Evolutionary conservation across 441 rosid species (phyloP), one percentile per base, ranked within the genome.

Genomic region (Populus trichocarpa): DNA sequence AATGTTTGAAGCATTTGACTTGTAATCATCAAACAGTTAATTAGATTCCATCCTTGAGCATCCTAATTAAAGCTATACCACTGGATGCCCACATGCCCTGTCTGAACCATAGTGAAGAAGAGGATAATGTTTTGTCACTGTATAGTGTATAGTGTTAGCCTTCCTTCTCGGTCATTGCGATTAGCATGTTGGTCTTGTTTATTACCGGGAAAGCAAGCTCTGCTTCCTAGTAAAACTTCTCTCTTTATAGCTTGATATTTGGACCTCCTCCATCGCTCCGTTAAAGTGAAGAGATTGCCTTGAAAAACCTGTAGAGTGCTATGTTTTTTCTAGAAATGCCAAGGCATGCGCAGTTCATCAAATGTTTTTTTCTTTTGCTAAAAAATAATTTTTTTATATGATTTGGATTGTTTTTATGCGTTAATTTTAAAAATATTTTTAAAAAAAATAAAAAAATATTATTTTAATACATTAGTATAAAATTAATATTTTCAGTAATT

Each of bases 191-290:
- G 74, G 71, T 73, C 75, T 38, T 77, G 64, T 72, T 77, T 77
- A 25, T 68, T 72, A 69, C 78, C 75, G 32, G 73, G 70, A 72
- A 75, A 80, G 76, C 33, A n/a, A 35, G 75, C 75, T 71, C 57
- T 40, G 71, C 32, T 40, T 38, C 20, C 75, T 13, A 7, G 42
- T 50, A 26, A 53, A 79, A 16, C 5, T 10, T 28, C 16, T 61
- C 77, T 6, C 16, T 25, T 59, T 46, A 23, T 64, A 14, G 9
- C 28, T 22, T 36, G 26, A 73, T 6, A 33, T 33, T 42, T 36
- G 23, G 25, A 40, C 5, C 40, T 53, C 36, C 36, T 33, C 26
- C 20, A 30, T 46, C 61, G 71, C 77, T 38, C 9, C 71, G 11
- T 63, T 22, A 70, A 76, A 69, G 74, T 40, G 57, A 53, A 73